A percentile compares a stretch with the other conserved stretches of the same genome.
These are phyloP conservation scores for Claviceps capensis DNA, from an alignment of 2,329 filamentous ascomycete genomes.

Conservation along the genomic window DNA sequence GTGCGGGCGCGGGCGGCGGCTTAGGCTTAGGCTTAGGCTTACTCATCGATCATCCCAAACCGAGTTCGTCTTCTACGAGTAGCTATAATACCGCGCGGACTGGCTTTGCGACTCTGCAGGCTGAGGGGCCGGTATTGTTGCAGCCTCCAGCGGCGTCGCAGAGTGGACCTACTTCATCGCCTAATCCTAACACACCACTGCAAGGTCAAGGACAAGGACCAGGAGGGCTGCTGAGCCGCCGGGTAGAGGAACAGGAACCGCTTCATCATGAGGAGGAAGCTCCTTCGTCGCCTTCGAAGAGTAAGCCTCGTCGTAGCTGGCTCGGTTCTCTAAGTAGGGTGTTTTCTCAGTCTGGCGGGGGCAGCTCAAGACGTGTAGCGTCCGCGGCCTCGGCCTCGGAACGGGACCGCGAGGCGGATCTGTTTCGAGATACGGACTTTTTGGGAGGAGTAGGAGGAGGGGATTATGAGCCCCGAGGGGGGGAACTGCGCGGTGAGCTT, in stretches of 20 bases:
- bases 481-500: conserved; percentile 31
- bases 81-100: conserved; percentile 41
- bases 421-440: too few relatives aligned
- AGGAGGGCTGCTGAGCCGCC: too few relatives aligned
- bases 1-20: too few relatives aligned
- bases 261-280: conserved; percentile 8
- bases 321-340: conserved; percentile 55
- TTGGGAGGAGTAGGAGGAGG: conserved; percentile 2
- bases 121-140: conserved; percentile 36
- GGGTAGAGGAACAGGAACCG: conserved; percentile 20
- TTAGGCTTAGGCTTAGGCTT: too few relatives aligned
- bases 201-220: too few relatives aligned
- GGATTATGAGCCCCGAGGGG: conserved; percentile 27
- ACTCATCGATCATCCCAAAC: conserved; percentile 16
- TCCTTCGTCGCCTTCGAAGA: conserved; percentile 44
- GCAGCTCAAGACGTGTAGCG: conserved; percentile 6
- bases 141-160: conserved; percentile 12
- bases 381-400: conserved; percentile 7
- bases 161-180: too few relatives aligned
- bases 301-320: conserved; percentile 45
- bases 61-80: conserved; percentile 27
- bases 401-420: background rate
- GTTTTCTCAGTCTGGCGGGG: conserved; percentile 31
- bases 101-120: conserved; percentile 36
- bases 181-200: too few relatives aligned